Evolutionary conservation across 176 grass and related monocot species (phyloP).

Genomic region (Hsuehochloa calcarea): DNA sequence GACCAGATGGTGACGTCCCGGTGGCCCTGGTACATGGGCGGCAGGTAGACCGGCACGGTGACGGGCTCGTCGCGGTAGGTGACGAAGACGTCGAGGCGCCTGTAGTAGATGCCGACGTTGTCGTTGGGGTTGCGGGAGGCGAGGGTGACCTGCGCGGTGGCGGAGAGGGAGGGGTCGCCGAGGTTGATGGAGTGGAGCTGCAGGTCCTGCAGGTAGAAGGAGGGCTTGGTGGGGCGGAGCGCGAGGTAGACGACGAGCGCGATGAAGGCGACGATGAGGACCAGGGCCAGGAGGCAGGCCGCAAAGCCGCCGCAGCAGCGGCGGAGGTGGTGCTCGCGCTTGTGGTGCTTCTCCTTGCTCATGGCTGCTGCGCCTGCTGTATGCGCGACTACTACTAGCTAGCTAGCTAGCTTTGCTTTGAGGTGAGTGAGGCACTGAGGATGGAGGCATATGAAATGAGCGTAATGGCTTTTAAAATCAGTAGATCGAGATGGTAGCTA

Average conservation of each 20-base stretch:
- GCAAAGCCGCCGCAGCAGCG: constrained; percentile 40
- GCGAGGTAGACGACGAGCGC: constrained; percentile 56
- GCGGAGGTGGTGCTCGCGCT: constrained; percentile 30
- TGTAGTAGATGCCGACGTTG: constrained; percentile 56
- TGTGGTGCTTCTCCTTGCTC: constrained; percentile 42
- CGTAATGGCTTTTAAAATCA: constrained; percentile 36
- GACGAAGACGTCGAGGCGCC: constrained; percentile 39
- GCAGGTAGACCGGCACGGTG: constrained; percentile 48
- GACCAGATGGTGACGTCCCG: constrained; percentile 66
- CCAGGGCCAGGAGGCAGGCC: constrained; percentile 42
- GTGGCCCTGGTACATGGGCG: constrained; percentile 48
- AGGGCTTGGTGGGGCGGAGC: constrained; percentile 64
- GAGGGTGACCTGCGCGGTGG: constrained; percentile 61
- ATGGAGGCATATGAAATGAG: background rate
- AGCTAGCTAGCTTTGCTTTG: background rate
- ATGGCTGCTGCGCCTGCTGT: constrained; percentile 7
- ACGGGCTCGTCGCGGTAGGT: constrained; percentile 59
- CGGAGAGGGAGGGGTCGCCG: constrained; percentile 52
- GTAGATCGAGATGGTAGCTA: background rate
- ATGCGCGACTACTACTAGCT: too few species aligned
- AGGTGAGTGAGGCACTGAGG: background rate
- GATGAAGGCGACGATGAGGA: constrained; percentile 43
- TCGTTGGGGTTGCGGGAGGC: constrained; percentile 78
- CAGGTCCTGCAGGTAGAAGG: constrained; percentile 71
- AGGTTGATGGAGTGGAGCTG: constrained; percentile 46